Base-by-base conservation (phyloP, 441 rosid species). In the Hypseocharis bilobata region DNA sequence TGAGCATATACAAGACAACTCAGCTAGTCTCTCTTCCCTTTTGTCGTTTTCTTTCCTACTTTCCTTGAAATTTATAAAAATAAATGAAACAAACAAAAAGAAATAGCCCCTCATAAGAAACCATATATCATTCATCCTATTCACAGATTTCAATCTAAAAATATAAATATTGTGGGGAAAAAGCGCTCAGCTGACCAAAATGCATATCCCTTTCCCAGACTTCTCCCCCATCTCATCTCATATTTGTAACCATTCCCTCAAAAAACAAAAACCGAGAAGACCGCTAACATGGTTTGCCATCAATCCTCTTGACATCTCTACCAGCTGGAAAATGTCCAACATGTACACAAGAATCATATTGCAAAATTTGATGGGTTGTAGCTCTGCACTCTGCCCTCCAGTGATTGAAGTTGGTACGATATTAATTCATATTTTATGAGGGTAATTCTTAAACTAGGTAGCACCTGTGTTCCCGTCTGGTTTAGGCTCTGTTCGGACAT, bases 401-500 rank as follows among this genome's bases (percentile, higher is more conserved):
- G 32, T 30, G 5, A 6, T 30, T 36, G 68, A 57, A 36, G 44
- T 65, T 4, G 22, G 22, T 0, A n/a, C 26, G 13, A 28, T 42
- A 27, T 23, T 10, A 44, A n/a, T 23, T 36, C 23, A 0, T 42
- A 30, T 10, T 20, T 58, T 56, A 56, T 11, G 38, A 45, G 3
- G 3, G 6, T 6, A 38, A 36, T 25, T 49, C 0, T 60, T 10
- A 6, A 60, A 57, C 70, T 72, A 80, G 22, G 77, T 68, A 61
- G 74, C 14, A 60, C 79, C 63, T 0, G 75, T 45, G 70, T 72
- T 77, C 58, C 75, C 84, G 19, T 75, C 84, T 23, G 83, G 52
- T 72, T 84, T 88, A 40, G 91, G 63, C 68, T 82, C 95, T 0
- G 86, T 56, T 68, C 97, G 86, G 75, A 94, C 82, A 59, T 94